phyloP scores from a whole-genome alignment of 2,329 filamentous ascomycete genomes.

The Diaporthe citrichinensis region DNA sequence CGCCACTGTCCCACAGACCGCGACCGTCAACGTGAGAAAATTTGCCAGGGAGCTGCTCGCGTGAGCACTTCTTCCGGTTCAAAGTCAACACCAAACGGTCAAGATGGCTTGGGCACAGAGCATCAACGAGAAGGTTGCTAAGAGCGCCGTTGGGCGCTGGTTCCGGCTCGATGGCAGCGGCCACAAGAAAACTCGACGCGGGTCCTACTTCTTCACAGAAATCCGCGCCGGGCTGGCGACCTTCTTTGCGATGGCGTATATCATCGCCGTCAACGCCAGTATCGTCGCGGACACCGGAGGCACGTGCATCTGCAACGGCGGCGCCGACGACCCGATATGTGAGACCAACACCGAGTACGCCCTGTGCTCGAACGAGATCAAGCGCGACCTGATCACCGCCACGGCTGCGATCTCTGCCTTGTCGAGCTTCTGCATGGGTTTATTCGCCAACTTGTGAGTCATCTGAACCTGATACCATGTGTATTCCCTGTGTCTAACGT shows the following conservation, averaged over 20 bases:
- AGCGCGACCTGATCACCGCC: constrained; percentile 85
- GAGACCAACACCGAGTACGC: constrained; percentile 69
- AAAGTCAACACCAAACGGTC: constrained; percentile 20
- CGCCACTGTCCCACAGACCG: constrained; percentile 29
- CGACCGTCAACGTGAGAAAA: constrained; percentile 21
- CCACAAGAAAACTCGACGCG: constrained; percentile 72
- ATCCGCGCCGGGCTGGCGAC: constrained; percentile 86
- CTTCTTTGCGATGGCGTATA: constrained; percentile 76
- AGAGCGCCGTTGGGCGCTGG: constrained; percentile 76
- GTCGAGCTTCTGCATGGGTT: constrained; percentile 85
- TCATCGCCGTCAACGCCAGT: constrained; percentile 64
- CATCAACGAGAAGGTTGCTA: constrained; percentile 72
- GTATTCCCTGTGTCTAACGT: constrained; percentile 13
- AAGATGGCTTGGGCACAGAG: constrained; percentile 65
- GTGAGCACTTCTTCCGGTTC: constrained; percentile 5
- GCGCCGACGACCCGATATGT: constrained; percentile 67
- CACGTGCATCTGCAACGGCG: constrained; percentile 79
- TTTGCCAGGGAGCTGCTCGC: constrained; percentile 3
- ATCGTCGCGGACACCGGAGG: constrained; percentile 76
- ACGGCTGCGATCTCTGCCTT: constrained; percentile 87
- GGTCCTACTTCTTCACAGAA: constrained; percentile 85
- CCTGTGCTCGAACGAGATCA: constrained; percentile 74
- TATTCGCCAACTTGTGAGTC: constrained; percentile 80
- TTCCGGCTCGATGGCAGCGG: constrained; percentile 87
- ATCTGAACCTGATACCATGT: neutral